phyloP scores from a whole-genome alignment of 306 rosid species.

The Lupinus albus region DNA sequence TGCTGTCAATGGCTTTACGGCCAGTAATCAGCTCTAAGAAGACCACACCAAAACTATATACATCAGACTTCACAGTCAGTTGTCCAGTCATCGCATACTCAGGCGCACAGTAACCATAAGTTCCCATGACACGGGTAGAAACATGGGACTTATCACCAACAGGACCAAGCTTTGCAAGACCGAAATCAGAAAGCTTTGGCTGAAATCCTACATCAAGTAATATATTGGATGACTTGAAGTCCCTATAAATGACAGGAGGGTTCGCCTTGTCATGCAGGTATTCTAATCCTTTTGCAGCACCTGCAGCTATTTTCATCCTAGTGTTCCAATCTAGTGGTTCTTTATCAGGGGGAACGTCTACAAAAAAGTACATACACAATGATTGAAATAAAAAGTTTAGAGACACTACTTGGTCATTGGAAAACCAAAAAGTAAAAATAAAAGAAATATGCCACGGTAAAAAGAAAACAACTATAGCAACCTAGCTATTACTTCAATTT shows the following conservation, averaged over 20 bases:
- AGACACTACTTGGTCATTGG: constrained; percentile 1
- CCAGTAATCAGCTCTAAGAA: constrained; percentile 90
- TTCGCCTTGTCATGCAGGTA: constrained; percentile 87
- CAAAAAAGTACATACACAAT: constrained; percentile 29
- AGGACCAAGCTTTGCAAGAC: constrained; percentile 96
- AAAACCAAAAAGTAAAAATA: not conserved
- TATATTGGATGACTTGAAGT: constrained; percentile 89
- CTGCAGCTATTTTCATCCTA: constrained; percentile 89
- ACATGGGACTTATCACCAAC: constrained; percentile 90
- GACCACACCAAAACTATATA: constrained; percentile 88
- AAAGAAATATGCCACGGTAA: not conserved
- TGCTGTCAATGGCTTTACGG: constrained; percentile 79
- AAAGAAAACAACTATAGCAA: not conserved
- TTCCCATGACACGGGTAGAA: constrained; percentile 93
- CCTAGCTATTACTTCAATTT: not conserved
- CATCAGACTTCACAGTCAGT: constrained; percentile 86
- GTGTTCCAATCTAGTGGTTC: constrained; percentile 89
- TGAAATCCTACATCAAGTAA: constrained; percentile 81
- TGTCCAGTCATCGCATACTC: constrained; percentile 97
- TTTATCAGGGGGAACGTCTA: constrained; percentile 81
- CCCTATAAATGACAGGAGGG: constrained; percentile 91
- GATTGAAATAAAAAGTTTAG: not conserved
- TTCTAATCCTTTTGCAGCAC: constrained; percentile 89
- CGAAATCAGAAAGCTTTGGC: constrained; percentile 92
- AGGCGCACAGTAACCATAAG: constrained; percentile 93